Evolutionary conservation across 2,329 filamentous ascomycete species (phyloP).

Genomic region (Aspergillus sp.): DNA sequence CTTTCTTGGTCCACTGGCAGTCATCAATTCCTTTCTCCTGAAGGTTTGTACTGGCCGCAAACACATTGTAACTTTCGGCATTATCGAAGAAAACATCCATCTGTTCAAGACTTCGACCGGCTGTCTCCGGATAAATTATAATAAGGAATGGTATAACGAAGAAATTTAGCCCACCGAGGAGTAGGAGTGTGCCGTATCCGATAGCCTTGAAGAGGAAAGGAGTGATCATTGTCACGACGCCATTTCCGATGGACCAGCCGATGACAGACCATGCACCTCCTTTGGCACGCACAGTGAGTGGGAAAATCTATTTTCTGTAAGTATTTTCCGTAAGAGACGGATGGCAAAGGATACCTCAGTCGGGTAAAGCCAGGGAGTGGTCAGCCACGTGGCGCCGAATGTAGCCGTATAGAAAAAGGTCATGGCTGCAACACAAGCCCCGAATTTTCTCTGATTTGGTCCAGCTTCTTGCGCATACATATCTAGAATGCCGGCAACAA

Average conservation of each 20-base stretch:
- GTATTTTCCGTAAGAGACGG: background rate
- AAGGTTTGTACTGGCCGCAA: background rate
- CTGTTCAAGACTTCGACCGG: conserved; percentile 15
- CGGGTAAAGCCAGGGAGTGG: conserved; percentile 57
- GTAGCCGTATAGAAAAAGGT: conserved; percentile 61
- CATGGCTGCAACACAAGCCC: conserved; percentile 60
- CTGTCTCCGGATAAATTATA: conserved; percentile 12
- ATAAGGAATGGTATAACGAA: conserved; percentile 60
- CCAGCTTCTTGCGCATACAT: conserved; percentile 41
- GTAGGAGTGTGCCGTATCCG: conserved; percentile 64
- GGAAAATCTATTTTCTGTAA: conserved; percentile 49
- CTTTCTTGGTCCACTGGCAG: background rate
- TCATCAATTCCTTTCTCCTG: background rate
- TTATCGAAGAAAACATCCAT: conserved; percentile 16
- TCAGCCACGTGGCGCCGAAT: conserved; percentile 58
- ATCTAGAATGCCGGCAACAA: conserved; percentile 55
- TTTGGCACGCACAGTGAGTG: conserved; percentile 61
- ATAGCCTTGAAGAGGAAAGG: conserved; percentile 56
- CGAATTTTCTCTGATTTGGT: conserved; percentile 44
- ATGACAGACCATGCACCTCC: conserved; percentile 69
- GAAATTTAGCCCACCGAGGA: conserved; percentile 62
- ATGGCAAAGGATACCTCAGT: conserved; percentile 44
- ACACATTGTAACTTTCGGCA: background rate
- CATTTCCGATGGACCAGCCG: conserved; percentile 67
- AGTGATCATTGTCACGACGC: conserved; percentile 41